Base-by-base conservation (phyloP, 257 asterid species). In the Anisodus tanguticus region DNA sequence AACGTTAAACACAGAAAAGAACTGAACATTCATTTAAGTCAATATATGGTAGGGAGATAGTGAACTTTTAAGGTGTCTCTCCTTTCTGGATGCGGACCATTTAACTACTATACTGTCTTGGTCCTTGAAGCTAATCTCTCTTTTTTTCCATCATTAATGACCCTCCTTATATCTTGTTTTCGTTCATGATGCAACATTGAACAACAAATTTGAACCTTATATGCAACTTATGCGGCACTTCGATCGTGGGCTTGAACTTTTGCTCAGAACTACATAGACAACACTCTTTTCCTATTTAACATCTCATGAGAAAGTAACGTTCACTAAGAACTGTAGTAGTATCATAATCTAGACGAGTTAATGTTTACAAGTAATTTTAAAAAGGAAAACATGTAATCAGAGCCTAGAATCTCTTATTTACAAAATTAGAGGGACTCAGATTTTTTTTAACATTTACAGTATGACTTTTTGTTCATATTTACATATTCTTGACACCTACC, bases 11-110 rank as follows among this genome's bases (percentile, higher is more conserved):
- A 51, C 63, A 49, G 63, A 76, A 13, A 51, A 53, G 58, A 76
- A 51, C 2, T 22, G 47, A 76, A 53, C 63, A 13, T 76, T 51
- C 81, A 51, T 76, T 49, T 63, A 76, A 12, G 63, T 76, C 62
- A 51, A 76, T 47, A 31, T 51, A 19, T 76, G 62, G 81, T 51
- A 51, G 63, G 62, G 62, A 51, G 51, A 76, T 31, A 9, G 12
- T 66, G 71, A 45, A 66, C 35, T 66, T 66, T 41, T 66, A 66
- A 66, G 71, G 71, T 26, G 45, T 35, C 71, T 26, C 71, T 31
- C 45, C 45, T 66, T 66, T 66, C 45, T 66, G 71, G 71, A 66
- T 66, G 71, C 43, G 31, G 69, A 12, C 3, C 45, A 64, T 19
- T 55, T 8, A 22, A n/a, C 31, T 55, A 6, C 66, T 17, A 59